A percentile compares a stretch with the other conserved stretches of the same genome.
phyloP scores from a whole-genome alignment of 164 flowering plant genomes.

The Protea cynaroides region DNA sequence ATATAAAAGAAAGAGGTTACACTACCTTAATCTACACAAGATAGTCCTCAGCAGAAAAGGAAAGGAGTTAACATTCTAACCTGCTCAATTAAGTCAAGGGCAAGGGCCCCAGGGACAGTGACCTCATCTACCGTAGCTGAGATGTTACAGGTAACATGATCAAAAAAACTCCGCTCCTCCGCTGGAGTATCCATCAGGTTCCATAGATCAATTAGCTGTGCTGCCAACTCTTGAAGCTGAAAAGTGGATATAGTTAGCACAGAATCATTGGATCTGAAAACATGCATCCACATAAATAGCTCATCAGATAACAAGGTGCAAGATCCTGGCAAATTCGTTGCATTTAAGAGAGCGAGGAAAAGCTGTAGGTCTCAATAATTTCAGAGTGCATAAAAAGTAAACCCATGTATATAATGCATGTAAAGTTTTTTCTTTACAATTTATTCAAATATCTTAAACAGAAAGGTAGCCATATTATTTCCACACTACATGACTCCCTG shows the following conservation, averaged over 20 bases:
- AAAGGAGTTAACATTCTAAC: conserved; percentile 25
- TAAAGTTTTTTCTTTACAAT: too few relatives aligned
- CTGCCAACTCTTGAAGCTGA: conserved; percentile 93
- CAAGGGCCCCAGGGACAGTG: conserved; percentile 84
- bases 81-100: conserved; percentile 91
- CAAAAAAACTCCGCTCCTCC: conserved; percentile 76
- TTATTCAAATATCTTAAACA: too few relatives aligned
- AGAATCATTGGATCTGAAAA: too few relatives aligned
- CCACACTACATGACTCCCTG: too few relatives aligned
- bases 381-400: too few relatives aligned
- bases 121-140: conserved; percentile 91
- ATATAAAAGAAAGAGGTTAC: conserved; percentile 4
- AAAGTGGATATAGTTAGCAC: not conserved
- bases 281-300: too few relatives aligned
- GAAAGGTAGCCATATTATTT: too few relatives aligned
- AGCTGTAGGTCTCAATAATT: too few relatives aligned
- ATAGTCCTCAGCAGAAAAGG: not conserved
- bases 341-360: too few relatives aligned
- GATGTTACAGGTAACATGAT: conserved; percentile 88
- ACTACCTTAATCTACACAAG: not conserved
- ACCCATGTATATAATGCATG: too few relatives aligned
- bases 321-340: too few relatives aligned
- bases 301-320: too few relatives aligned
- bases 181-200: conserved; percentile 89
- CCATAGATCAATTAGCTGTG: conserved; percentile 87